A percentile compares a stretch with the other conserved stretches of the same genome.
These are phyloP conservation scores for Styphnolobium japonicum DNA, from an alignment of 306 rosid species.

Conservation along the genomic window DNA sequence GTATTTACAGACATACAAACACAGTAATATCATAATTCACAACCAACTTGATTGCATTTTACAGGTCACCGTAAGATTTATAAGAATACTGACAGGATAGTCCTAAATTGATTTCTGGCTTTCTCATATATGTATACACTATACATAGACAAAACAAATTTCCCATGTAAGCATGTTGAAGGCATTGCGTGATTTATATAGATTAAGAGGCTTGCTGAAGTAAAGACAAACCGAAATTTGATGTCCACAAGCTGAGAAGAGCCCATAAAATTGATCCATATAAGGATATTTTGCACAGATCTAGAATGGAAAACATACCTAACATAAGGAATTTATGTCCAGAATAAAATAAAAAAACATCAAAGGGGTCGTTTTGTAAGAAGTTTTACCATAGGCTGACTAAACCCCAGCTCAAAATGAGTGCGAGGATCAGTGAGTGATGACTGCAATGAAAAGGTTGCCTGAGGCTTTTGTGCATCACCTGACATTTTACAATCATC, in stretches of 20 bases:
- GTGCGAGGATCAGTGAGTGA: constrained; percentile 43
- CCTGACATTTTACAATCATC: constrained; percentile 57
- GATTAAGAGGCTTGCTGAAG: constrained; percentile 23
- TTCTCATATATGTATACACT: background rate
- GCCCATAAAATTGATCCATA: constrained; percentile 73
- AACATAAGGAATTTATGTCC: constrained; percentile 26
- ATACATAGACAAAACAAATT: background rate
- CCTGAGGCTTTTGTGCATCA: constrained; percentile 52
- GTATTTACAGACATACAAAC: background rate
- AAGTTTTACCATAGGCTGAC: constrained; percentile 73
- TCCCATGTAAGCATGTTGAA: constrained; percentile 8
- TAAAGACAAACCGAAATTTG: constrained; percentile 65
- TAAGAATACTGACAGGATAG: background rate
- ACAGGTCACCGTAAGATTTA: background rate
- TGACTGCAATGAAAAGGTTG: constrained; percentile 56
- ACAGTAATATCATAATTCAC: background rate
- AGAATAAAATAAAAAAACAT: constrained; percentile 4
- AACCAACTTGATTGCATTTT: background rate
- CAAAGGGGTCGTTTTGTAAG: background rate
- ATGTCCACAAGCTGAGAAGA: constrained; percentile 75
- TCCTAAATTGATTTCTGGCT: constrained; percentile 5
- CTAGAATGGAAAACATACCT: constrained; percentile 38
- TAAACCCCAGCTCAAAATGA: constrained; percentile 76
- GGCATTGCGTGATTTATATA: background rate
- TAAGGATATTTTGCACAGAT: constrained; percentile 71